Evolutionary conservation across 1,284 basidiomycete species (phyloP), one percentile per base, ranked within the genome.

Genomic region (Austroboletus novae-zelandiae): DNA sequence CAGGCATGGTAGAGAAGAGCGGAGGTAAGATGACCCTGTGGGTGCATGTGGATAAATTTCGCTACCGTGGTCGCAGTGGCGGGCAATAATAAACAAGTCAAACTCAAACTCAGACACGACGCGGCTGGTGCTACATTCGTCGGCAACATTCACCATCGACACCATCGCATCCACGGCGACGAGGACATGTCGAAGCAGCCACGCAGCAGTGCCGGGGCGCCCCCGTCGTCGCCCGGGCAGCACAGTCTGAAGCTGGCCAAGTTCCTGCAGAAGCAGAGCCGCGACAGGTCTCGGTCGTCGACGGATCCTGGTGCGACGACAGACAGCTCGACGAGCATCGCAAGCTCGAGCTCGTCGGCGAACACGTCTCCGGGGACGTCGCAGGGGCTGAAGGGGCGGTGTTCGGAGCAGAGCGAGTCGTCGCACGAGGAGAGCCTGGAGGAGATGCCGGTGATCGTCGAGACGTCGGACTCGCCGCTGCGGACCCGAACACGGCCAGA

Each of bases 181-280:
- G n/a, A 39, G 11, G 3, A 39, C 37, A 76, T 76, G 74, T 67
- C 71, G 44, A 70, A 71, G 58, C 68, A 69, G 47, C 57, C 71
- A 48, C 72, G 70, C 57, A 70, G 70, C 41, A 23, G 20, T 23
- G 62, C 67, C 9, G 64, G 68, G 40, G 62, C 68, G 27, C 63
- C 67, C 6, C 66, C 71, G 23, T 57, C 71, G 44, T 67, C 71
- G 17, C 65, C 71, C 13, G 61, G 64, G 20, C 64, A 63, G 30
- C 61, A 66, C 32, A 49, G 65, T 45, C 79, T 80, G 30, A 86
- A 85, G 65, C 70, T 87, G 17, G 75, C 83, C 61, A 84, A 79
- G 61, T 84, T 87, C 61, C 72, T 87, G 11, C 80, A 84, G 64
- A 86, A 84, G 59, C 73, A 76, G 61, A 71, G 65, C 43, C 74